phyloP scores from a whole-genome alignment of 352 stramenopile species.

The Pythium dissimile region DNA sequence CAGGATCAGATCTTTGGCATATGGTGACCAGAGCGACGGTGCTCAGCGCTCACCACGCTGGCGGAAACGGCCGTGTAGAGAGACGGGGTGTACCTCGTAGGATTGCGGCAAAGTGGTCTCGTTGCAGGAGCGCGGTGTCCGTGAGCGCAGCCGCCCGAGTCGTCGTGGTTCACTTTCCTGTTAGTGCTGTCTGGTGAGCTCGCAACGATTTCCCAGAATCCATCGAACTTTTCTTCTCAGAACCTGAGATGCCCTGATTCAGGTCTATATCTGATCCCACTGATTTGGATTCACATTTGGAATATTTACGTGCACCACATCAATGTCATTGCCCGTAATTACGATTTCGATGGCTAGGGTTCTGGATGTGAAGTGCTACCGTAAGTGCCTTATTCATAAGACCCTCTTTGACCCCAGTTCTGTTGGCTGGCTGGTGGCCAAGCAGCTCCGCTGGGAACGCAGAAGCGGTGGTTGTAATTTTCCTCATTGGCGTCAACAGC shows the following conservation, averaged over 20 bases:
- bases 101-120: background rate
- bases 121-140: no score
- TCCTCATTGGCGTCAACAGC: slow-evolving; percentile 29
- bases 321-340: slow-evolving; percentile 6
- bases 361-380: background rate
- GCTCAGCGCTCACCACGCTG: background rate
- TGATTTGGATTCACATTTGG: background rate
- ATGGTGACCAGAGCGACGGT: background rate
- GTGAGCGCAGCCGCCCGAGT: no score
- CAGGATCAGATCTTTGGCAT: background rate
- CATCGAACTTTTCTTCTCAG: background rate
- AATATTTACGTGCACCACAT: slow-evolving; percentile 10
- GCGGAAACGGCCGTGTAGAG: background rate
- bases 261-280: background rate
- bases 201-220: background rate
- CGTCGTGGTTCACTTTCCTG: no score
- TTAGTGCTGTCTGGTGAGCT: background rate
- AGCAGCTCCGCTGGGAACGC: slow-evolving; percentile 1
- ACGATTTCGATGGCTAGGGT: background rate
- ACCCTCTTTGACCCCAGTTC: background rate
- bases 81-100: background rate
- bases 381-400: background rate
- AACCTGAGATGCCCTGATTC: slow-evolving; percentile 5
- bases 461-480: slow-evolving; percentile 27
- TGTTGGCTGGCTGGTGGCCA: slow-evolving; percentile 19